These are phyloP conservation scores for Fraxinus sp. DNA, from an alignment of 305 asterid genomes.

Conservation along the genomic window DNA sequence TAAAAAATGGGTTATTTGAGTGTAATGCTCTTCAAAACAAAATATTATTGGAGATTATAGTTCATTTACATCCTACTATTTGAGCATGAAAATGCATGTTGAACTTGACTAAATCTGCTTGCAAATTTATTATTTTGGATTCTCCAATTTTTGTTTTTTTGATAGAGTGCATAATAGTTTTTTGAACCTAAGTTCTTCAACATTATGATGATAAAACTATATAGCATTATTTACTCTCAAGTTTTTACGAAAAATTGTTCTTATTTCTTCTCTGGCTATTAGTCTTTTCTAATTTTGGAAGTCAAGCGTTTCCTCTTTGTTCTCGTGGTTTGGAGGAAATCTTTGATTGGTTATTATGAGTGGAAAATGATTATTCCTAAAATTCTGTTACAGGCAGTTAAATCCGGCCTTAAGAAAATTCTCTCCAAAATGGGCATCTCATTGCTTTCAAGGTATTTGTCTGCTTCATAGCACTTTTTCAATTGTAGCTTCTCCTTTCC, in stretches of 20 bases:
- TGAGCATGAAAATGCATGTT: background rate
- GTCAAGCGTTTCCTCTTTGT: background rate
- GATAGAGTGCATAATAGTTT: background rate
- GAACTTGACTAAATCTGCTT: background rate
- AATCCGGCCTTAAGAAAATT: slow-evolving; percentile 84
- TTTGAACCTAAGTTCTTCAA: background rate
- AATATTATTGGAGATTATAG: background rate
- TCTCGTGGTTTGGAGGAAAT: background rate
- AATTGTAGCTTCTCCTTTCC: slow-evolving; percentile 12
- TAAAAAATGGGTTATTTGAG: background rate
- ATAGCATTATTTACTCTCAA: background rate
- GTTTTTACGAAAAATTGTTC: background rate
- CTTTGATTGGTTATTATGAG: slow-evolving; percentile 17
- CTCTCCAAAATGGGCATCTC: slow-evolving; percentile 99
- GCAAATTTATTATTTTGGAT: background rate
- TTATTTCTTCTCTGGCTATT: background rate
- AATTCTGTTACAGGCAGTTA: slow-evolving; percentile 66
- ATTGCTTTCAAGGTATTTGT: slow-evolving; percentile 79
- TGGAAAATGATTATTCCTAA: slow-evolving; percentile 5
- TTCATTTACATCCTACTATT: background rate
- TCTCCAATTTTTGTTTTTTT: background rate
- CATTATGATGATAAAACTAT: background rate
- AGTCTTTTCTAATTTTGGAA: background rate
- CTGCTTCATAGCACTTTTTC: slow-evolving; percentile 7
- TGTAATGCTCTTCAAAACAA: background rate